phyloP scores from a whole-genome alignment of 441 rosid species.

The Dalechampia spathulata region DNA sequence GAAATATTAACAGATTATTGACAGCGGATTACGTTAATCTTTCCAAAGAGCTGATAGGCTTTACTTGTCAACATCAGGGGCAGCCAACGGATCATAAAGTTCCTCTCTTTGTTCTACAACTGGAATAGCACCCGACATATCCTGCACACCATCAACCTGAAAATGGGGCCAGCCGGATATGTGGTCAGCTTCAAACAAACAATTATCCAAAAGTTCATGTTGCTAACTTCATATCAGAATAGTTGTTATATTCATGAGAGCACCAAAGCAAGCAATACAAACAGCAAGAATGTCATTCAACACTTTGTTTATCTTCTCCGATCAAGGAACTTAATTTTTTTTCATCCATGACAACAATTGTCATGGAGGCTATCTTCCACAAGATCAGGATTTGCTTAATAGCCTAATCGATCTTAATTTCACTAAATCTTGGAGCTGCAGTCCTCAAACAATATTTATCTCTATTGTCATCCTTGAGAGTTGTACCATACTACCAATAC shows the following conservation, averaged over 20 bases:
- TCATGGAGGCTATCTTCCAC: not conserved
- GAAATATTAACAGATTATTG: constrained; percentile 10
- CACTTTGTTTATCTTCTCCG: too few relatives aligned
- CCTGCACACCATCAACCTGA: constrained; percentile 78
- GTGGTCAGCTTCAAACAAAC: not conserved
- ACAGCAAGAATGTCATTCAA: too few relatives aligned
- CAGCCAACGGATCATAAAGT: constrained; percentile 68
- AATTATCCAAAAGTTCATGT: not conserved
- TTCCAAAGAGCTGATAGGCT: constrained; percentile 3
- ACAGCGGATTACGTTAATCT: not conserved
- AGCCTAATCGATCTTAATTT: not conserved
- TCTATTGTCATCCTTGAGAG: not conserved
- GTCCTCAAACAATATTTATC: not conserved
- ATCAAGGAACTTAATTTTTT: too few relatives aligned
- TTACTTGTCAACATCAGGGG: constrained; percentile 86
- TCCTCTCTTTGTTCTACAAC: constrained; percentile 67
- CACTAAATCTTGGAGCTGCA: not conserved
- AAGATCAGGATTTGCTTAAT: not conserved
- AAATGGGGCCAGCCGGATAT: not conserved
- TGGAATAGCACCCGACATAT: constrained; percentile 45
- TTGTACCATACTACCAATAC: not conserved
- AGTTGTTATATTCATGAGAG: not conserved
- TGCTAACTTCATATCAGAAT: not conserved
- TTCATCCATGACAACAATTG: too few relatives aligned
- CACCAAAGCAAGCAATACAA: not conserved